These are phyloP conservation scores for Rhododendron williamsianum DNA, from an alignment of 148 eudicot species.

Conservation along the genomic window DNA sequence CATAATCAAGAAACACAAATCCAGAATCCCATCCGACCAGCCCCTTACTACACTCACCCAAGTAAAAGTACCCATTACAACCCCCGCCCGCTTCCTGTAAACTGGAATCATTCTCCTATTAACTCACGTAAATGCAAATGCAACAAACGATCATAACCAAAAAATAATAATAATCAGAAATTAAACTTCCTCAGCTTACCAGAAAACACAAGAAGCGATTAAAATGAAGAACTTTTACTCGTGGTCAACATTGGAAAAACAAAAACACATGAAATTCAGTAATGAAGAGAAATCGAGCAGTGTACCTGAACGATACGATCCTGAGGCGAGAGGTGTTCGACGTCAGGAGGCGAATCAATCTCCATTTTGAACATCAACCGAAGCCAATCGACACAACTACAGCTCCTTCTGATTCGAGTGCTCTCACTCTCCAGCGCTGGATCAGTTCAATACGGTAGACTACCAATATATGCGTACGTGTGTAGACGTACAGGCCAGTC, in stretches of 20 bases:
- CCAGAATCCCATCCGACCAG: background rate
- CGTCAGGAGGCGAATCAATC: constrained; percentile 43
- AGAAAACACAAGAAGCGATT: background rate
- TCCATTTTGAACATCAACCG: constrained; percentile 44
- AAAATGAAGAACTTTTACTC: background rate
- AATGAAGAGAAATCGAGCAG: background rate
- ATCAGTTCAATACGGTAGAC: background rate
- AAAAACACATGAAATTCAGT: background rate
- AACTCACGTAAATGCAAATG: background rate
- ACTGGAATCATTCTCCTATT: background rate
- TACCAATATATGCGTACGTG: background rate
- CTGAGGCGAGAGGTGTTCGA: constrained; percentile 27
- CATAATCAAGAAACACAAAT: background rate
- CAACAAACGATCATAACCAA: background rate
- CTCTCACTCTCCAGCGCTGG: constrained; percentile 48
- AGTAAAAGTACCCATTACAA: background rate
- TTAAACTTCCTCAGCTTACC: background rate
- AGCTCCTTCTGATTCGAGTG: constrained; percentile 28
- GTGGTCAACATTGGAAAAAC: background rate
- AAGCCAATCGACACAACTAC: constrained; percentile 44
- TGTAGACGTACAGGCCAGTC: background rate
- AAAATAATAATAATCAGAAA: background rate
- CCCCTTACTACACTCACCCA: background rate
- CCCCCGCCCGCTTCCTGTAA: background rate
- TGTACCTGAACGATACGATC: constrained; percentile 49